Conservation (phyloP, 768 basidiomycete genomes). For the Suillus americanus region DNA sequence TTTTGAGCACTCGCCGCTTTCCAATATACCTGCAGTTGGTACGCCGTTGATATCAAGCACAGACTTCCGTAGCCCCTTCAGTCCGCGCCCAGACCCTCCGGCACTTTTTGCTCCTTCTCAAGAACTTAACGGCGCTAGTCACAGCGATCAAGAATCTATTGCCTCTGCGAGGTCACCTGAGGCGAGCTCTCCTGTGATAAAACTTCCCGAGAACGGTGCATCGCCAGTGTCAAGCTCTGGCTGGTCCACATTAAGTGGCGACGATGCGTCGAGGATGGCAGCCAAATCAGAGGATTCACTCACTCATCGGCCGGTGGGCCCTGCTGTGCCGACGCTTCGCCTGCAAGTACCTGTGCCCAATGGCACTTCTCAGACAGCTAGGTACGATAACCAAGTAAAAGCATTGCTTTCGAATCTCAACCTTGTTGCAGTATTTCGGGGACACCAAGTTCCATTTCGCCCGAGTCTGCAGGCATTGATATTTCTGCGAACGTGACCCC, state of each 20-base stretch:
- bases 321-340: conserved; percentile 24
- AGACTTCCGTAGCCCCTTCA: conserved; percentile 26
- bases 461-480: conserved; percentile 32
- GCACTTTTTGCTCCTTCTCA: conserved; percentile 21
- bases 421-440: conserved; percentile 19
- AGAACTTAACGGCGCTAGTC: conserved; percentile 8
- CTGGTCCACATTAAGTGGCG: conserved; percentile 29
- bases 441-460: conserved; percentile 31
- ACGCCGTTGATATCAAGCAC: conserved; percentile 24
- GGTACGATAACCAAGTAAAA: conserved; percentile 6
- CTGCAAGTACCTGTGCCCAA: conserved; percentile 26
- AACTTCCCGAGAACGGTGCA: conserved; percentile 24
- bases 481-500: conserved; percentile 31
- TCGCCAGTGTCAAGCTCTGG: conserved; percentile 25
- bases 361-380: conserved; percentile 14
- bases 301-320: conserved; percentile 10
- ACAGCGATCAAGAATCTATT: conserved; percentile 21
- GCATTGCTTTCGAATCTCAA: background rate
- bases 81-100: conserved; percentile 26
- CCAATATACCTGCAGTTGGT: conserved; percentile 28
- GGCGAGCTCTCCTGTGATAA: conserved; percentile 28
- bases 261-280: conserved; percentile 17
- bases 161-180: conserved; percentile 28
- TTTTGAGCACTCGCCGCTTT: conserved; percentile 31
- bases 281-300: conserved; percentile 11